Evolutionary conservation across 495 filamentous ascomycete species (phyloP).

Genomic region (Podospora tetraspora): DNA sequence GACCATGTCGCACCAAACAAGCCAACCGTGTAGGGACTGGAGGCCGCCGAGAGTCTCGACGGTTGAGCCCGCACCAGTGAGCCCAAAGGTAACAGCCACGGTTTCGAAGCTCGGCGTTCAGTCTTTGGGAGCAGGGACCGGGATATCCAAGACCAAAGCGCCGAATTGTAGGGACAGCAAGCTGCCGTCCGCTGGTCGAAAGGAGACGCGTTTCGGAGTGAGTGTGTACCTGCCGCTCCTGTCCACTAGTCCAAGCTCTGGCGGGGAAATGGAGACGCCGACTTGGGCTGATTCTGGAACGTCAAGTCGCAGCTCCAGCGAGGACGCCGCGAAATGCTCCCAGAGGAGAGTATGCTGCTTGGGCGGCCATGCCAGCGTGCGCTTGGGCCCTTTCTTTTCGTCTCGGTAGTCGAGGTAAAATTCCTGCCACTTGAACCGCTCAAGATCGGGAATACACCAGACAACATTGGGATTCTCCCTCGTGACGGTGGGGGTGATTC

Average conservation of each 20-base stretch:
- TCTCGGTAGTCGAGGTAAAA: neutral
- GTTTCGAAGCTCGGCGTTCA: neutral
- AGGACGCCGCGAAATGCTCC: neutral
- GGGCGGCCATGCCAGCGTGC: neutral
- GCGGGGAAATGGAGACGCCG: neutral
- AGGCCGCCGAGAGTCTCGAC: neutral
- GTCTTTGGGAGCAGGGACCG: neutral
- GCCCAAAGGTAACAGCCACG: neutral
- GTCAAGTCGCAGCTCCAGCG: neutral
- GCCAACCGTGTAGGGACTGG: neutral
- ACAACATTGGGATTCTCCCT: neutral
- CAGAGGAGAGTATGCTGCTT: neutral
- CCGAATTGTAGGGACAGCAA: neutral
- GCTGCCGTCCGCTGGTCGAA: neutral
- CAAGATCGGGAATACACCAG: neutral
- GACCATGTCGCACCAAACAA: neutral
- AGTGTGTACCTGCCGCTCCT: neutral
- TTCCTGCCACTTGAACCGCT: neutral
- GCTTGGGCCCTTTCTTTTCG: neutral
- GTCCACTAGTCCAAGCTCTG: neutral
- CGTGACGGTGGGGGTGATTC: neutral
- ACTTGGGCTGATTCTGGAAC: neutral
- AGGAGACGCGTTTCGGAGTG: neutral
- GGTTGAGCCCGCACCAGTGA: neutral
- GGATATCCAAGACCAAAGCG: neutral